These are phyloP conservation scores for Eremothecium coryli DNA, from an alignment of 1,139 yeast genomes.

Conservation along the genomic window DNA sequence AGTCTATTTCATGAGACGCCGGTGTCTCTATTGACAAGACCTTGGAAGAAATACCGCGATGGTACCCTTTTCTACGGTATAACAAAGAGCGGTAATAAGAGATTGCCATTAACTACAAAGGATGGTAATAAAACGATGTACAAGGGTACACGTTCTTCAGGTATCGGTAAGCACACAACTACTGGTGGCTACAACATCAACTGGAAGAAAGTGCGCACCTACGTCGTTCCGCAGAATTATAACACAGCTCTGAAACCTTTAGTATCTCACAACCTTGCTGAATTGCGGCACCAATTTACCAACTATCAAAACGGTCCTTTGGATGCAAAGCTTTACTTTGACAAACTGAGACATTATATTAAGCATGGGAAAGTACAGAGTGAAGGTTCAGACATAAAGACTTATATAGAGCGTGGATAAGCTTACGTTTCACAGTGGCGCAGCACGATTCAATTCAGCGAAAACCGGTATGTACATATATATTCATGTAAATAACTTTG, in stretches of 20 bases:
- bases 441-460: constrained; percentile 7
- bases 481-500: constrained; percentile 3
- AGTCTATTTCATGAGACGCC: constrained; percentile 48
- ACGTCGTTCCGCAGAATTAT: constrained; percentile 62
- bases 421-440: too few species aligned
- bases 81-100: constrained; percentile 68
- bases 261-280: constrained; percentile 63
- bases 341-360: constrained; percentile 65
- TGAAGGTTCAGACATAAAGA: constrained; percentile 23
- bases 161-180: constrained; percentile 73
- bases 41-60: constrained; percentile 81
- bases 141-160: constrained; percentile 93
- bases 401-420: constrained; percentile 27
- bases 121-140: constrained; percentile 91
- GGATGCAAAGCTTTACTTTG: constrained; percentile 65
- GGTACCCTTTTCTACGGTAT: constrained; percentile 79
- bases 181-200: constrained; percentile 68
- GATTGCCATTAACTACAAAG: constrained; percentile 80
- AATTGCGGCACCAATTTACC: constrained; percentile 53
- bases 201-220: constrained; percentile 84
- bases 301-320: constrained; percentile 67
- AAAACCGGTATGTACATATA: neutral
- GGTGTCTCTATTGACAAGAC: constrained; percentile 52
- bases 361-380: constrained; percentile 46
- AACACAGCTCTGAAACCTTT: constrained; percentile 55